phyloP scores from a whole-genome alignment of 345 rosid genomes.

The Clarkia xantiana region DNA sequence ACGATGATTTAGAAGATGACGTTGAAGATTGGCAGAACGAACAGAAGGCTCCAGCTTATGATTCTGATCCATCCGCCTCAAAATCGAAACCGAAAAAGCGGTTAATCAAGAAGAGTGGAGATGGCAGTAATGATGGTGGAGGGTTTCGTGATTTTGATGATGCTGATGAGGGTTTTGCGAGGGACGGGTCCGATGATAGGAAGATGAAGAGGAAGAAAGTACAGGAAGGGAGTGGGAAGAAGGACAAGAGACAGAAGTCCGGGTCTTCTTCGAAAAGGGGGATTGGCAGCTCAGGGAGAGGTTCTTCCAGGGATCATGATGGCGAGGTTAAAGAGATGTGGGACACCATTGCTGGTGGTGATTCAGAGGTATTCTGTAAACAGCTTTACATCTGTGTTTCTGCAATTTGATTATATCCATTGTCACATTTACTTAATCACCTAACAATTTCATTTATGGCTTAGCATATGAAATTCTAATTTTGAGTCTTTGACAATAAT shows the following conservation, averaged over 20 bases:
- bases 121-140: conserved; percentile 16
- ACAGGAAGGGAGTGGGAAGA: conserved; percentile 27
- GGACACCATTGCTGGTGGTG: conserved; percentile 71
- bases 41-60: conserved; percentile 53
- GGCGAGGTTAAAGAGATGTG: conserved; percentile 89
- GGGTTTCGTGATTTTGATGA: conserved; percentile 22
- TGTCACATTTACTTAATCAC: not conserved
- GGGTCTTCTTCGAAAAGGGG: conserved; percentile 20
- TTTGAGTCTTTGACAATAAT: too few relatives aligned
- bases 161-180: conserved; percentile 17
- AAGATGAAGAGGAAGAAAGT: conserved; percentile 47
- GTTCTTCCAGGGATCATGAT: conserved; percentile 26
- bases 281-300: conserved; percentile 11
- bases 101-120: conserved; percentile 58
- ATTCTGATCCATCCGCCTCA: conserved; percentile 36
- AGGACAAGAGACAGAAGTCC: conserved; percentile 34
- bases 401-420: not conserved
- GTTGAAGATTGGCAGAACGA: conserved; percentile 34
- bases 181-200: conserved; percentile 22
- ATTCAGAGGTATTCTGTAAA: conserved; percentile 52
- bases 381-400: not conserved
- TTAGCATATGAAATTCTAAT: too few relatives aligned
- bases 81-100: conserved; percentile 56
- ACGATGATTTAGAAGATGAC: conserved; percentile 44
- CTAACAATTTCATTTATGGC: not conserved